A percentile compares a stretch with the other conserved stretches of the same genome.
phyloP scores from a whole-genome alignment of 805 yeast genomes.

The Candida chauliodis region DNA sequence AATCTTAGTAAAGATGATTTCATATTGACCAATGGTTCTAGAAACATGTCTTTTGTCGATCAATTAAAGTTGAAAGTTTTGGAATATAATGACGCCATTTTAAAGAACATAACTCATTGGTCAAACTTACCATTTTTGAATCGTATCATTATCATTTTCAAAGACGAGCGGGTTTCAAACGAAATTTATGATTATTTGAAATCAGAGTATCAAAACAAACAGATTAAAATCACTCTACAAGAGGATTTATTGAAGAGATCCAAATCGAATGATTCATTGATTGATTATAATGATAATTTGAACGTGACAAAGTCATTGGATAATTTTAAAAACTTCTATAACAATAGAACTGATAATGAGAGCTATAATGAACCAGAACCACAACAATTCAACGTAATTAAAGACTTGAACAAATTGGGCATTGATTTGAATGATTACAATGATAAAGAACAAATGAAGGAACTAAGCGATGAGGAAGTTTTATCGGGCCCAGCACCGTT shows the following conservation, averaged over 20 bases:
- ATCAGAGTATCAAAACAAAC: slow-evolving; percentile 9
- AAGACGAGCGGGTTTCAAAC: slow-evolving; percentile 24
- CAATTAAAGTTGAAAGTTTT: slow-evolving; percentile 30
- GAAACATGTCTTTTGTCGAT: slow-evolving; percentile 29
- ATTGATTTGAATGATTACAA: slow-evolving; percentile 25
- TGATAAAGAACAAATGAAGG: slow-evolving; percentile 19
- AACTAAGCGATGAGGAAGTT: slow-evolving; percentile 13
- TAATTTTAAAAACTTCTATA: slow-evolving; percentile 12
- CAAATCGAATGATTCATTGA: slow-evolving; percentile 25
- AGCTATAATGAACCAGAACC: slow-evolving; percentile 36
- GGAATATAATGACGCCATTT: slow-evolving; percentile 19
- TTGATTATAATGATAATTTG: slow-evolving; percentile 16
- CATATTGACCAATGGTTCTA: slow-evolving; percentile 13
- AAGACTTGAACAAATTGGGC: slow-evolving; percentile 29
- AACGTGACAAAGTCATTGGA: slow-evolving; percentile 19
- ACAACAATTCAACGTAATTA: slow-evolving; percentile 22
- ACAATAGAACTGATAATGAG: not conserved
- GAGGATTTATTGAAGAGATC: slow-evolving; percentile 36
- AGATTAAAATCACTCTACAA: slow-evolving; percentile 30
- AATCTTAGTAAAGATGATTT: slow-evolving; percentile 31
- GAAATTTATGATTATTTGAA: slow-evolving; percentile 20
- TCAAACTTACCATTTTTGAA: slow-evolving; percentile 35
- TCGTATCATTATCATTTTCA: slow-evolving; percentile 36
- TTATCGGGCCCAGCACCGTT: slow-evolving; percentile 3
- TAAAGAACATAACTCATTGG: slow-evolving; percentile 32